Evolutionary conservation across 768 basidiomycete species (phyloP).

Genomic region (Leccinum subgranulosum): DNA sequence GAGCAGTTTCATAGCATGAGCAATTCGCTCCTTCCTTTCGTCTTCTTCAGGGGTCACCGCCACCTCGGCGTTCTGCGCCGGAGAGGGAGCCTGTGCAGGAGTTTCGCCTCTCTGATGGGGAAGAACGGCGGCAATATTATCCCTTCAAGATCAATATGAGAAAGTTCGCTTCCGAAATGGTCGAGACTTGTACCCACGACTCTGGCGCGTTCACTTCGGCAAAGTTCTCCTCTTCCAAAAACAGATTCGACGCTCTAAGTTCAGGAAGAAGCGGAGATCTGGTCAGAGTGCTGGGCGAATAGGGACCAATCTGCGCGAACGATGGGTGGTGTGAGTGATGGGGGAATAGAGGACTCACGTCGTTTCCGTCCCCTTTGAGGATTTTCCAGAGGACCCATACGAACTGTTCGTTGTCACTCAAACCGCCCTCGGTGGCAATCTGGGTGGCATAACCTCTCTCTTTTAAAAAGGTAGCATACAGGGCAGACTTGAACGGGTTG

Average conservation of each 20-base stretch:
- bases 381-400: slow-evolving; percentile 90
- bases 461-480: slow-evolving; percentile 62
- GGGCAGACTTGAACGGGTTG: slow-evolving; percentile 77
- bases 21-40: slow-evolving; percentile 52
- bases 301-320: slow-evolving; percentile 67
- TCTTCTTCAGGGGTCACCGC: slow-evolving; percentile 49
- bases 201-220: slow-evolving; percentile 42
- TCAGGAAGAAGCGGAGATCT: slow-evolving; percentile 74
- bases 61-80: slow-evolving; percentile 3
- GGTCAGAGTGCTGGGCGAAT: slow-evolving; percentile 71
- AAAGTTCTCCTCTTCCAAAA: slow-evolving; percentile 62
- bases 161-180: slow-evolving; percentile 1
- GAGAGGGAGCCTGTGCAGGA: slow-evolving; percentile 1
- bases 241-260: slow-evolving; percentile 68
- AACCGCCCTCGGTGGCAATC: slow-evolving; percentile 45
- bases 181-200: slow-evolving; percentile 34
- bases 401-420: slow-evolving; percentile 67
- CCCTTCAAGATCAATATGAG: slow-evolving; percentile 22
- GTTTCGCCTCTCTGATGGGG: slow-evolving; percentile 6
- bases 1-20: slow-evolving; percentile 65
- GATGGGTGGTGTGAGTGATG: slow-evolving; percentile 2
- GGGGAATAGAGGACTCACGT: slow-evolving; percentile 41
- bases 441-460: slow-evolving; percentile 62
- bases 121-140: slow-evolving; percentile 5
- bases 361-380: slow-evolving; percentile 75